phyloP scores from a whole-genome alignment of 2,329 filamentous ascomycete species.

The Didymella keratinophila region DNA sequence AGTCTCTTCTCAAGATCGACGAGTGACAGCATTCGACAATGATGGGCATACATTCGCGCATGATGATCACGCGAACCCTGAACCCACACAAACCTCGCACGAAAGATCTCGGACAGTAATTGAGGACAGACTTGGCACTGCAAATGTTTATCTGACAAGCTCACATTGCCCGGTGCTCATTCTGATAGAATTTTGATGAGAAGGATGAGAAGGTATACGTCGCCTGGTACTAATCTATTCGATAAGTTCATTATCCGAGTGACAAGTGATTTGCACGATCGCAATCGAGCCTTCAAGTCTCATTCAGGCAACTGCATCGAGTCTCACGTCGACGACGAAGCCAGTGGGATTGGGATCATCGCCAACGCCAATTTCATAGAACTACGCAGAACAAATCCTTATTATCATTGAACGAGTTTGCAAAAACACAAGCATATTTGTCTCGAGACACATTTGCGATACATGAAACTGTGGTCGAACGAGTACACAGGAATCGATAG shows the following conservation, averaged over 20 bases:
- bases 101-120: background rate
- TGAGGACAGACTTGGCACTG: background rate
- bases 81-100: background rate
- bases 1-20: background rate
- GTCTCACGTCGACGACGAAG: constrained; percentile 9
- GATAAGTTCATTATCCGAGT: background rate
- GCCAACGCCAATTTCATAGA: background rate
- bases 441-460: constrained; percentile 4
- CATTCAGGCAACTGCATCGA: background rate
- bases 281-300: background rate
- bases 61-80: background rate
- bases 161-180: background rate
- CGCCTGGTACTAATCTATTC: background rate
- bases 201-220: background rate
- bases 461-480: constrained; percentile 29
- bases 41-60: background rate
- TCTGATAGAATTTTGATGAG: background rate
- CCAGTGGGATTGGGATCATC: background rate
- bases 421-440: background rate
- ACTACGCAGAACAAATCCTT: background rate
- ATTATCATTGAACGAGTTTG: background rate
- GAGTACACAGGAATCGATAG: constrained; percentile 39
- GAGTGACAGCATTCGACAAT: background rate
- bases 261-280: background rate
- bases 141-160: background rate